Evolutionary conservation across 768 basidiomycete genomes (phyloP).

Genomic region (Cystofilobasidium bisporidii): DNA sequence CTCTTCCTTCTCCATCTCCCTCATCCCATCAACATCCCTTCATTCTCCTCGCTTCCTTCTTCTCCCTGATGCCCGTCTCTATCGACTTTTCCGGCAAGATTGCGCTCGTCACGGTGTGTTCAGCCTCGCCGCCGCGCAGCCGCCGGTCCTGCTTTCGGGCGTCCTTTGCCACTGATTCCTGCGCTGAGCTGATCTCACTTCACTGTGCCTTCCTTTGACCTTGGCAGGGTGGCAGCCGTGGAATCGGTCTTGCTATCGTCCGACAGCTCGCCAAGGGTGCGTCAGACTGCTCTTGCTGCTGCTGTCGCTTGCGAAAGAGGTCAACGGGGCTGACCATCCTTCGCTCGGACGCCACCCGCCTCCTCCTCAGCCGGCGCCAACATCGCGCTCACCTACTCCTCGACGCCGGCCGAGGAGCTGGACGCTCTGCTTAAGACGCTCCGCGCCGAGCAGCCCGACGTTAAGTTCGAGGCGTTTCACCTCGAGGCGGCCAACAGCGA

Average conservation of each 20-base stretch:
- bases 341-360: background rate
- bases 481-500: conserved; percentile 19
- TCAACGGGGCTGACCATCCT: too few species aligned
- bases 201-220: background rate
- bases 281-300: background rate
- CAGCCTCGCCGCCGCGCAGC: background rate
- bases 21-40: too few species aligned
- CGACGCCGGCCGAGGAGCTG: conserved; percentile 31
- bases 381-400: conserved; percentile 37
- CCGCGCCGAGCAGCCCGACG: conserved; percentile 30
- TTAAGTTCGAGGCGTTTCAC: conserved; percentile 36
- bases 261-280: conserved; percentile 34
- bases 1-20: background rate
- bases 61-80: conserved; percentile 28
- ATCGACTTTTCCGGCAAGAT: conserved; percentile 37
- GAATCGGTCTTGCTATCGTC: conserved; percentile 36
- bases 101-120: conserved; percentile 35
- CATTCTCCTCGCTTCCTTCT: background rate
- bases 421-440: conserved; percentile 30
- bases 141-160: too few species aligned
- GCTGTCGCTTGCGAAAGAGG: too few species aligned
- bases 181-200: background rate
- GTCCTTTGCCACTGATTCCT: too few species aligned
- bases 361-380: conserved; percentile 33
- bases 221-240: conserved; percentile 31